phyloP scores from a whole-genome alignment of 202 grass and related monocot genomes.

The Brachypodium distachyon region DNA sequence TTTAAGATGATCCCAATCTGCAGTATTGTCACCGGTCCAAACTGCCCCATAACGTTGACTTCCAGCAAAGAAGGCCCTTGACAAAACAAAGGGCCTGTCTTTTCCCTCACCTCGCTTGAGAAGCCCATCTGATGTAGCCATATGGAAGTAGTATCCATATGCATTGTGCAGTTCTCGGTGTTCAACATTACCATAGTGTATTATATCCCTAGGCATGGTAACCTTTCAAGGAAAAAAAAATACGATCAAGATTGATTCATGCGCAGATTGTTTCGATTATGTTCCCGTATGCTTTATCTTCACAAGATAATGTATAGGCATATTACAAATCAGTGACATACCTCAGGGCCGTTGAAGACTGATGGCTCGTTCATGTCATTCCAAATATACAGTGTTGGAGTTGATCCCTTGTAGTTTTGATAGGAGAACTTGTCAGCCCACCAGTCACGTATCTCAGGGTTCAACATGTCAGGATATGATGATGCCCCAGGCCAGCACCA shows the following conservation, averaged over 20 bases:
- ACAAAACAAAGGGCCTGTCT: conserved; percentile 90
- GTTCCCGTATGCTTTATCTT: not conserved
- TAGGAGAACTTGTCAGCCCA: conserved; percentile 86
- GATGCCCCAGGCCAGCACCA: conserved; percentile 99
- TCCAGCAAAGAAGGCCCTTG: conserved; percentile 92
- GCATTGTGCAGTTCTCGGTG: conserved; percentile 91
- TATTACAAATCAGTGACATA: conserved; percentile 21
- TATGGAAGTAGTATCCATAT: conserved; percentile 98
- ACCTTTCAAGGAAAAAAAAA: conserved; percentile 28
- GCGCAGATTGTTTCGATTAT: not conserved
- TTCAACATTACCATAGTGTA: conserved; percentile 75
- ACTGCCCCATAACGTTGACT: conserved; percentile 78
- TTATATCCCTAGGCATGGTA: conserved; percentile 85
- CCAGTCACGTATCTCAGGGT: conserved; percentile 90
- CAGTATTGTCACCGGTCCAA: conserved; percentile 92
- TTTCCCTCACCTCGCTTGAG: conserved; percentile 74
- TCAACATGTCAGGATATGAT: conserved; percentile 86
- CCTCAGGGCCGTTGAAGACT: conserved; percentile 97
- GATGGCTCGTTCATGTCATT: conserved; percentile 99
- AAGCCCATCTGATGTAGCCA: conserved; percentile 79
- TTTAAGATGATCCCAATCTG: conserved; percentile 95
- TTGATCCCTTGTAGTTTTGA: conserved; percentile 81
- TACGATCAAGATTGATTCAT: not conserved
- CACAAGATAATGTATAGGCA: not conserved
- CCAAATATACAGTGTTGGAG: conserved; percentile 78